phyloP scores from a whole-genome alignment of 2,329 filamentous ascomycete species.

The Cercospora zeina region DNA sequence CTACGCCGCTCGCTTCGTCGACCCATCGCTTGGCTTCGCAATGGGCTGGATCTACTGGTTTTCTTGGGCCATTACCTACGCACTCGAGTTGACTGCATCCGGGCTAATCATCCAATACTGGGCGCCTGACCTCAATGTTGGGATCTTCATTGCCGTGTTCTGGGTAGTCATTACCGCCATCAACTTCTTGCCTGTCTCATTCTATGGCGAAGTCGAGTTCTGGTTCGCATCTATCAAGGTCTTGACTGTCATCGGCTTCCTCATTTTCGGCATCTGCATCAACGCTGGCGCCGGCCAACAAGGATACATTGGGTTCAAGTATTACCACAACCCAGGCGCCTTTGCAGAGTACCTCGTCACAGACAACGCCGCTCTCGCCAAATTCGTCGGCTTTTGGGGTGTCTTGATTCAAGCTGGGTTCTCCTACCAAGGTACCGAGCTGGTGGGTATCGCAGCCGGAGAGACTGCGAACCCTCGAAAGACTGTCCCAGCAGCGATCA shows the following conservation, averaged over 20 bases:
- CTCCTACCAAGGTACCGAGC: conserved; percentile 58
- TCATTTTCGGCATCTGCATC: conserved; percentile 47
- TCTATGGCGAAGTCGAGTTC: conserved; percentile 58
- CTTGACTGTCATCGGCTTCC: conserved; percentile 52
- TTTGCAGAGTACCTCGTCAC: conserved; percentile 43
- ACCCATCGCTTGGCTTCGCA: conserved; percentile 50
- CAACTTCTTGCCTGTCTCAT: conserved; percentile 53
- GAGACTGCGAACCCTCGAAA: conserved; percentile 56
- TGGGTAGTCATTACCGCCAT: conserved; percentile 46
- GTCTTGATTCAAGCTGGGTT: conserved; percentile 61
- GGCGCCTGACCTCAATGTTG: conserved; percentile 46
- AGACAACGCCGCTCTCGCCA: conserved; percentile 36
- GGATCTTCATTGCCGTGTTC: conserved; percentile 41
- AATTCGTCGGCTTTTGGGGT: conserved; percentile 53
- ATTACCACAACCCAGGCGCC: conserved; percentile 43
- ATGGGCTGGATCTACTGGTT: conserved; percentile 52
- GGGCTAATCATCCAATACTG: conserved; percentile 46
- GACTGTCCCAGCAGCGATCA: conserved; percentile 43
- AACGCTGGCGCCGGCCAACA: conserved; percentile 48
- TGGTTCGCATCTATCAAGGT: conserved; percentile 57
- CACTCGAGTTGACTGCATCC: conserved; percentile 44
- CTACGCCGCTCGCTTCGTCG: conserved; percentile 51
- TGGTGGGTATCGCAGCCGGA: conserved; percentile 55
- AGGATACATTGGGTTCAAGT: conserved; percentile 63
- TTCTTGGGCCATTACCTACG: conserved; percentile 47